Base-by-base conservation (phyloP, 106 monocot genomes). In the Allium cepa region DNA sequence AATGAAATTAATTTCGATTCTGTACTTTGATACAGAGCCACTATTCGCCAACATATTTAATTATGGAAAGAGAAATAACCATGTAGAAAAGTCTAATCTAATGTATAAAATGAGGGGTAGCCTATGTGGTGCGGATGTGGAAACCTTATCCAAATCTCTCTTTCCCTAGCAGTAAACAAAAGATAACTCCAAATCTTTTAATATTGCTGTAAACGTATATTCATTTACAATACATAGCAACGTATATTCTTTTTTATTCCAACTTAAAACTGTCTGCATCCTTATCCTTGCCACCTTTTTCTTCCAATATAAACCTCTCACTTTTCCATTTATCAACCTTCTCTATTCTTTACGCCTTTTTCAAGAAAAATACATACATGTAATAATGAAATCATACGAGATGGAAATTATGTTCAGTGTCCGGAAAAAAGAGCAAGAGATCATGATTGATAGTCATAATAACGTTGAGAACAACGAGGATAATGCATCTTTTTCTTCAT, bases 361-460 rank as follows among this genome's bases (percentile, higher is more conserved):
- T 55, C 13, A 12, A 3, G 11, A 12, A 15, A 55, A 55, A 3
- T 15, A 7, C 53, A 55, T 12, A n/a, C n/a, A 8, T 11, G 53
- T 3, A 15, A 3, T 3, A 55, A 55, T 3, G 15, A 55, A 55
- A 55, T 55, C 27, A 11, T 62, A 7, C 27, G 7, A 62, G 62
- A 62, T 36, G 62, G 62, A 62, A 45, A 15, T 55, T 8, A 62
- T 36, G 13, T 26, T 45, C 10, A 17, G 7, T 22, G 27, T 12
- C 18, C 62, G 3, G 1, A n/a, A 17, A 51, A 75, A 53, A 67
- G 70, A 22, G 28, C 60, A 63, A 67, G 83, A 66, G 71, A 68
- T 49, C 74, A 71, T 82, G 59, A 75, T 26, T 69, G 76, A 76
- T 64, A 13, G 9, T 15, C 36, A 49, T 49, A 9, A 64, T 47